phyloP scores from a whole-genome alignment of 179 eudicot genomes.

The Beta corolliflora region DNA sequence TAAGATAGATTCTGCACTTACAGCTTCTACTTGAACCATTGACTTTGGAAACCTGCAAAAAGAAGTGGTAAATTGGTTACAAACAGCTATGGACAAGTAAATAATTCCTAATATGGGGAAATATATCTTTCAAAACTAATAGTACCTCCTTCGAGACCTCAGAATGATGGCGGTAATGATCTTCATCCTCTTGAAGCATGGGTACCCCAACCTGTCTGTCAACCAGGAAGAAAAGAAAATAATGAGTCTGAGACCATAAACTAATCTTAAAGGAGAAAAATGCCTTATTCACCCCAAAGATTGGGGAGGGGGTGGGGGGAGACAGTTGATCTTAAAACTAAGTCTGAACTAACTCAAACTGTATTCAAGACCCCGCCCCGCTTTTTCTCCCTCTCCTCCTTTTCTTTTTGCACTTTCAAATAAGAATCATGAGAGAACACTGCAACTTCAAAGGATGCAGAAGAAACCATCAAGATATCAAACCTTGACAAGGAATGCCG shows the following conservation, averaged over 20 bases:
- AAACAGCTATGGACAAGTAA: not conserved
- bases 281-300: not conserved
- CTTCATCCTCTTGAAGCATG: slow-evolving; percentile 37
- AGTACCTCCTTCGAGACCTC: slow-evolving; percentile 43
- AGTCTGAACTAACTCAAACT: not conserved
- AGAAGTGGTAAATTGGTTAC: slow-evolving; percentile 6
- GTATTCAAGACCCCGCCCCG: not conserved
- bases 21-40: slow-evolving; percentile 47
- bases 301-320: not conserved
- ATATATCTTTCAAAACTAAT: slow-evolving; percentile 27
- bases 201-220: slow-evolving; percentile 57
- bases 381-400: not conserved
- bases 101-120: not conserved
- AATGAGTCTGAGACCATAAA: slow-evolving; percentile 15
- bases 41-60: slow-evolving; percentile 52
- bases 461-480: not conserved
- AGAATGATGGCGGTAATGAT: slow-evolving; percentile 31
- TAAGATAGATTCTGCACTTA: slow-evolving; percentile 34
- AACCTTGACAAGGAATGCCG: not conserved
- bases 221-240: slow-evolving; percentile 25
- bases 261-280: not conserved
- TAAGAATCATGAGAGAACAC: not conserved
- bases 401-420: not conserved
- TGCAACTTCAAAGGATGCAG: not conserved
- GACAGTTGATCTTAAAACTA: not conserved